phyloP scores from a whole-genome alignment of 306 rosid genomes.

The Vigna nakashimae region DNA sequence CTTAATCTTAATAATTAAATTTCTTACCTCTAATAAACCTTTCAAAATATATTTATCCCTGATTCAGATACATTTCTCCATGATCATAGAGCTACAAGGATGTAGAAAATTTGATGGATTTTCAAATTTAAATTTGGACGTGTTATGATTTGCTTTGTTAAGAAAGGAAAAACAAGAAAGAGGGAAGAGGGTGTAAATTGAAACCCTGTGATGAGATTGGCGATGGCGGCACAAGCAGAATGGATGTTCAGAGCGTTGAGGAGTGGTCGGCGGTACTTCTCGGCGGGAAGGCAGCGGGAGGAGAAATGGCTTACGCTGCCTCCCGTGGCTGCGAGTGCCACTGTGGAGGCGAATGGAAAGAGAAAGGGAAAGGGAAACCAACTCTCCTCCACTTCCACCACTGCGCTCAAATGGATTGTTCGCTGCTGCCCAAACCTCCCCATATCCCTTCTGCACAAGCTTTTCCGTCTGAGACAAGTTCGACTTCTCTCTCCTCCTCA shows the following conservation, averaged over 20 bases:
- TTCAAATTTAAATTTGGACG: too few species aligned
- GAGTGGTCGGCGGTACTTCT: conserved; percentile 16
- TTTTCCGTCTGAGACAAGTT: conserved; percentile 89
- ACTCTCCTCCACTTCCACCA: conserved; percentile 43
- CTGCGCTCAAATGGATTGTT: conserved; percentile 80
- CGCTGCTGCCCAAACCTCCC: conserved; percentile 89
- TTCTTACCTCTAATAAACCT: too few species aligned
- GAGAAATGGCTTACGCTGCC: conserved; percentile 73
- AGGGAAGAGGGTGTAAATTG: not conserved
- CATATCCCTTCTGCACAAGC: conserved; percentile 81
- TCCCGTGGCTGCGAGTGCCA: conserved; percentile 53
- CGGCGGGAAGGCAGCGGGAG: conserved; percentile 31
- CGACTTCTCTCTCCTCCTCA: conserved; percentile 45
- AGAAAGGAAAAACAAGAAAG: too few species aligned
- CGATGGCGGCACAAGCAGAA: not conserved
- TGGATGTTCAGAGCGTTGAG: not conserved
- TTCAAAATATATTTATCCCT: too few species aligned
- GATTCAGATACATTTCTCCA: too few species aligned
- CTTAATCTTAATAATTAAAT: too few species aligned
- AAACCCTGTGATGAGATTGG: not conserved
- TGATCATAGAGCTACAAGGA: too few species aligned
- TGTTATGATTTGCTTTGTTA: too few species aligned
- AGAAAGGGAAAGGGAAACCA: conserved; percentile 49
- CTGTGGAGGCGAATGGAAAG: not conserved
- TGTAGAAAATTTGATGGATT: too few species aligned